phyloP scores from a whole-genome alignment of 1,284 basidiomycete genomes.

The Rhizoctonia solani region DNA sequence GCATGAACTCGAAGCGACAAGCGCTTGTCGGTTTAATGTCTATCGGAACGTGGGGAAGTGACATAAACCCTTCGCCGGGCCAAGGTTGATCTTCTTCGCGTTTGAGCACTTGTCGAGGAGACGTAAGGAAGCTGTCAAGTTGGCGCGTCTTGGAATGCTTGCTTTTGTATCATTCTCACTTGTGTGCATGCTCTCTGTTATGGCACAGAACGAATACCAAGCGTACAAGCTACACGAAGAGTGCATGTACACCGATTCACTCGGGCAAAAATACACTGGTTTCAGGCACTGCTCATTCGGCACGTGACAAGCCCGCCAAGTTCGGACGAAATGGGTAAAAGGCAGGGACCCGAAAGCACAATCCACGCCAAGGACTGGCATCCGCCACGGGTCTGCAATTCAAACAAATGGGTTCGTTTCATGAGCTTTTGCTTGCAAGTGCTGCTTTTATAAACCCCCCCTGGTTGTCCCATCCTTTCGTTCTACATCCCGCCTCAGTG shows the following conservation, averaged over 20 bases:
- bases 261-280: no score
- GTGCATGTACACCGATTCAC: no score
- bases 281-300: no score
- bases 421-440: no score
- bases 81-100: neutral
- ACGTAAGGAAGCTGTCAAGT: neutral
- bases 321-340: no score
- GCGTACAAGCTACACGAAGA: no score
- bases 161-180: neutral
- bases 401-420: slow-evolving; percentile 18
- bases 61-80: neutral
- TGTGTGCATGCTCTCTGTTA: no score
- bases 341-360: no score
- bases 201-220: no score
- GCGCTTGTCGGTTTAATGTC: no score
- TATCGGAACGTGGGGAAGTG: neutral
- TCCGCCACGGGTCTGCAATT: neutral
- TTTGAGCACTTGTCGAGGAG: neutral
- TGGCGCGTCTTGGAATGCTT: neutral
- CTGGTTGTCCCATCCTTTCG: neutral
- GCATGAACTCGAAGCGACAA: no score
- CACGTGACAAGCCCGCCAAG: no score
- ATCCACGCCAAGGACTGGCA: neutral
- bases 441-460: slow-evolving; percentile 23
- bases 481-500: neutral